These are phyloP conservation scores for Skeletonema grethae DNA, from an alignment of 108 stramenopile genomes.

Conservation along the genomic window DNA sequence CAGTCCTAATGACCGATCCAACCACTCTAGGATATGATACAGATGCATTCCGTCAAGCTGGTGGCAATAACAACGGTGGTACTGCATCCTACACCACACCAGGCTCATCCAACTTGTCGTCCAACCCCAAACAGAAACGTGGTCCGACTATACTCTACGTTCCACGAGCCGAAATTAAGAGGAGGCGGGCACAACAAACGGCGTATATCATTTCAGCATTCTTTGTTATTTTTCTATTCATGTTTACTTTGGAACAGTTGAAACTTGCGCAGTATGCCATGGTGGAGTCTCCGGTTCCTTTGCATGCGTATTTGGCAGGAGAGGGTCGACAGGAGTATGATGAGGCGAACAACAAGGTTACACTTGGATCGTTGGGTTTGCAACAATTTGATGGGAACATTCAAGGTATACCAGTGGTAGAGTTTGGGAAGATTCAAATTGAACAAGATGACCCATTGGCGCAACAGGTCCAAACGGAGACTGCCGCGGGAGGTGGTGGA, in stretches of 20 bases:
- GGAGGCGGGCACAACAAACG: conserved; percentile 20
- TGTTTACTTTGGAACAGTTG: conserved; percentile 32
- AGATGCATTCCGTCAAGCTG: conserved; percentile 5
- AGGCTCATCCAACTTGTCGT: not conserved
- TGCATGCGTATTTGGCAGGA: conserved; percentile 41
- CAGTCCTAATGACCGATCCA: conserved; percentile 42
- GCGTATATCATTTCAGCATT: conserved; percentile 21
- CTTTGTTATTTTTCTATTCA: conserved; percentile 15
- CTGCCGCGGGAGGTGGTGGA: not conserved
- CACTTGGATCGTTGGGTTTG: conserved; percentile 1
- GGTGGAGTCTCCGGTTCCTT: conserved; percentile 37
- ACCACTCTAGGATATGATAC: conserved; percentile 30
- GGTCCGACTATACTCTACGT: conserved; percentile 25
- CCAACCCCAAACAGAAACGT: conserved; percentile 10
- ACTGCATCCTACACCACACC: not conserved
- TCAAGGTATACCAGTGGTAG: conserved; percentile 7
- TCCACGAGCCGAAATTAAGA: conserved; percentile 12
- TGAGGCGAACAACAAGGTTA: not conserved
- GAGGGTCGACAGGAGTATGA: conserved; percentile 4
- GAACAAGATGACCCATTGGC: conserved; percentile 14
- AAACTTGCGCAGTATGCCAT: conserved; percentile 43
- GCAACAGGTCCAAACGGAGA: not conserved
- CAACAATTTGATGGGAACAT: conserved; percentile 3
- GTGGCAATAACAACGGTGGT: not conserved
- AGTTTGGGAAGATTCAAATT: conserved; percentile 10